phyloP scores from a whole-genome alignment of 192 early-diverging fungal genomes.

The Coemansia sp. region DNA sequence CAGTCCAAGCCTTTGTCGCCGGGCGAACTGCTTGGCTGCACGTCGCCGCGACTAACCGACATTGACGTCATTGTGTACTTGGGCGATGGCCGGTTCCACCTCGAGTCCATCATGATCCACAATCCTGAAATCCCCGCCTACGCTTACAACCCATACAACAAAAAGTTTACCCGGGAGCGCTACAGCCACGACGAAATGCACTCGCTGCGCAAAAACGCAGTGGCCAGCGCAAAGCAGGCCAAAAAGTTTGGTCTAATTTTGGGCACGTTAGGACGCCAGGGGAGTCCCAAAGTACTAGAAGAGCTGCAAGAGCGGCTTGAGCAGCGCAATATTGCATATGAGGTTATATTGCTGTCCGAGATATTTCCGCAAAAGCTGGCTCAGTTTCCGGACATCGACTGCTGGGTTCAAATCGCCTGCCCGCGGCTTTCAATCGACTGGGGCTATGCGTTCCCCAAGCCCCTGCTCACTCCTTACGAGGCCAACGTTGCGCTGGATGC shows the following conservation, averaged over 20 bases:
- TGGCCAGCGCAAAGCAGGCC: slow-evolving; percentile 68
- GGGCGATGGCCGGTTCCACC: slow-evolving; percentile 96
- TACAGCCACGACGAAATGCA: slow-evolving; percentile 96
- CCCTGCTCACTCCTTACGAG: slow-evolving; percentile 93
- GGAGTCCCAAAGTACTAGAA: slow-evolving; percentile 87
- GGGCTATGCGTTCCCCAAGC: slow-evolving; percentile 93
- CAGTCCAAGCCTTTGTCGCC: slow-evolving; percentile 94
- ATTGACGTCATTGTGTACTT: slow-evolving; percentile 79
- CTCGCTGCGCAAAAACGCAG: slow-evolving; percentile 79
- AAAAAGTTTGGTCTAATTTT: slow-evolving; percentile 87
- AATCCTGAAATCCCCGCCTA: slow-evolving; percentile 89
- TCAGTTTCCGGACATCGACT: slow-evolving; percentile 81
- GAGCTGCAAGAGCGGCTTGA: slow-evolving; percentile 70
- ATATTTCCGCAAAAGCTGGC: slow-evolving; percentile 93
- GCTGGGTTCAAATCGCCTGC: slow-evolving; percentile 95
- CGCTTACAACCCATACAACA: slow-evolving; percentile 93
- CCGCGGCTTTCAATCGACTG: slow-evolving; percentile 97
- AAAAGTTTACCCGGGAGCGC: slow-evolving; percentile 86
- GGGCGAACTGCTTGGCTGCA: slow-evolving; percentile 96
- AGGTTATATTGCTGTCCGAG: slow-evolving; percentile 85
- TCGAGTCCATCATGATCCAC: slow-evolving; percentile 98
- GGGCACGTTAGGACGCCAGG: slow-evolving; percentile 95
- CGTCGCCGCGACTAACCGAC: slow-evolving; percentile 77
- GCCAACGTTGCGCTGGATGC: slow-evolving; percentile 82
- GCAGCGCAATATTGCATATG: slow-evolving; percentile 62